Base-by-base conservation (phyloP, 805 yeast genomes). In the Barnettozyma wickerhamii region DNA sequence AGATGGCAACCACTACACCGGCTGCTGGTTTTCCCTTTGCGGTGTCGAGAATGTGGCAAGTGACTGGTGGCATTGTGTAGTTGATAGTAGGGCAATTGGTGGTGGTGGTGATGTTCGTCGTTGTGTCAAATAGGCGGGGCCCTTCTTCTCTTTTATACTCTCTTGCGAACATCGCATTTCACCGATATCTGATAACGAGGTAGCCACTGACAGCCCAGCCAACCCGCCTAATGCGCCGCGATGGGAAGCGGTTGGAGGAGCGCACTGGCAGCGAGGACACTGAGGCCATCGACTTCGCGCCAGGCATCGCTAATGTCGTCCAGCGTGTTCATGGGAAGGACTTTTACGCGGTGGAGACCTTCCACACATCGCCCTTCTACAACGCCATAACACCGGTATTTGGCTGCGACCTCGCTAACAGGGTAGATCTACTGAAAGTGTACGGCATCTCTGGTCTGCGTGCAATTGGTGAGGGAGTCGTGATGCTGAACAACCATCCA, bases 31-130 rank as follows among this genome's bases (percentile, higher is more conserved):
- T 72, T 1, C 98, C 98, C 7, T 70, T 63, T 9, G 84, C 80
- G 6, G 96, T 89, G 55, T 90, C 96, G 18, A 90, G 69, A 9
- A 90, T 76, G 60, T 90, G 98, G 65, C 97, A 90, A 3, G 96
- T 89, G 30, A 89, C 76, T 33, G 91, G 91, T n/a, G 58, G 55
- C 59, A 55, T 52, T 12, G n/a, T n/a, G n/a, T n/a, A n/a, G n/a
- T n/a, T n/a, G n/a, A n/a, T n/a, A n/a, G n/a, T n/a, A n/a, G n/a
- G n/a, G n/a, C n/a, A n/a, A n/a, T n/a, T n/a, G n/a, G n/a, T n/a
- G n/a, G n/a, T n/a, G n/a, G n/a, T n/a, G n/a, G n/a, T n/a, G n/a
- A n/a, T n/a, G n/a, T n/a, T n/a, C n/a, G n/a, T n/a, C n/a, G n/a
- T n/a, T n/a, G n/a, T n/a, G n/a, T n/a, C n/a, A n/a, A n/a, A n/a